These are phyloP conservation scores for Trichoderma hamatum DNA, from an alignment of 2,329 filamentous ascomycete genomes.

Conservation along the genomic window DNA sequence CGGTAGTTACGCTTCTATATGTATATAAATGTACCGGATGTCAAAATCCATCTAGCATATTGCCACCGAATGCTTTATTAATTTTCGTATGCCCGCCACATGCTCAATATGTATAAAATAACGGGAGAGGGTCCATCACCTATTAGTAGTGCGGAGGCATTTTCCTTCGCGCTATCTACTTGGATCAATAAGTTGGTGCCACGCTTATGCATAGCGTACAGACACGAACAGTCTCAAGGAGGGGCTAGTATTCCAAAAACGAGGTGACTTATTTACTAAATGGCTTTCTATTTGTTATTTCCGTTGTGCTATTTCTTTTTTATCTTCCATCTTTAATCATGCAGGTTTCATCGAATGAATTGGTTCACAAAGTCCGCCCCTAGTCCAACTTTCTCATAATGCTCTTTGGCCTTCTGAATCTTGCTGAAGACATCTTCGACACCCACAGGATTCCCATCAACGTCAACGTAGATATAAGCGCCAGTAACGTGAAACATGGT, in stretches of 20 bases:
- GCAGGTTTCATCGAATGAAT: not conserved
- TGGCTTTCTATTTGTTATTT: not conserved
- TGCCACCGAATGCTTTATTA: not conserved
- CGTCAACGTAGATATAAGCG: slow-evolving; percentile 1
- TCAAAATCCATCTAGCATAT: not conserved
- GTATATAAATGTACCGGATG: not conserved
- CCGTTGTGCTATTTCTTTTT: not conserved
- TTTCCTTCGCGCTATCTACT: not conserved
- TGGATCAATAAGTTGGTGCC: not conserved
- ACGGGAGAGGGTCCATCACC: not conserved
- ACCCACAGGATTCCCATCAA: slow-evolving; percentile 4
- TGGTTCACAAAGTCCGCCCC: not conserved
- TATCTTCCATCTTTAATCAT: not conserved
- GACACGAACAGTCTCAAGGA: not conserved
- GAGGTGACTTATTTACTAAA: not conserved
- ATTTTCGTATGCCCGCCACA: too few relatives aligned
- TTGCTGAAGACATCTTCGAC: slow-evolving; percentile 1
- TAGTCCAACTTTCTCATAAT: not conserved
- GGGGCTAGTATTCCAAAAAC: not conserved
- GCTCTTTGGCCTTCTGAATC: not conserved
- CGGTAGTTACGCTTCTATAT: not conserved
- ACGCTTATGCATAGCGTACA: not conserved
- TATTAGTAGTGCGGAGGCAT: not conserved
- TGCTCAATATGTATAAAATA: not conserved
- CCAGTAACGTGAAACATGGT: slow-evolving; percentile 11